Evolutionary conservation across 2,329 filamentous ascomycete genomes (phyloP).

Genomic region (Penicillium olsonii): DNA sequence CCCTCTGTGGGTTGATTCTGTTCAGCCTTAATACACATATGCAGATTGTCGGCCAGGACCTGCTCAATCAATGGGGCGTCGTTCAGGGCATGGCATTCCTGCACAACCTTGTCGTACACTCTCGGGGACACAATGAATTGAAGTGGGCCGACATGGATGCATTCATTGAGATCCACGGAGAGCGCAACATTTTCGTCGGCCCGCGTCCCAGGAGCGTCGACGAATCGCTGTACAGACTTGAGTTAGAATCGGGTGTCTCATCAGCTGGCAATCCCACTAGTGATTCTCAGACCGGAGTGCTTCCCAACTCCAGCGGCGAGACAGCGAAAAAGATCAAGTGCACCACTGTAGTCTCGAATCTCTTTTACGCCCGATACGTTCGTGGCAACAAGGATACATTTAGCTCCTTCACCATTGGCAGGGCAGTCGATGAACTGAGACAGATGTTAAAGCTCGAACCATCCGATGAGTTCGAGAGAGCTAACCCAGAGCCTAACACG

Average conservation of each 20-base stretch:
- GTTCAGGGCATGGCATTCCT: conserved; percentile 33
- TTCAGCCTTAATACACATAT: conserved; percentile 30
- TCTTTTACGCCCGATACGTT: conserved; percentile 25
- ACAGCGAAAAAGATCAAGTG: conserved; percentile 24
- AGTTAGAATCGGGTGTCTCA: conserved; percentile 30
- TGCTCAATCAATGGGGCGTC: conserved; percentile 31
- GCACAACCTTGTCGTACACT: conserved; percentile 25
- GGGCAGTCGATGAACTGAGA: no score
- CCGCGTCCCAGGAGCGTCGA: conserved; percentile 27
- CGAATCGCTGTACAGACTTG: conserved; percentile 30
- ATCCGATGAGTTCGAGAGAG: conserved; percentile 7
- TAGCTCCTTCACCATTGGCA: no score
- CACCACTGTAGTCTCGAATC: conserved; percentile 26
- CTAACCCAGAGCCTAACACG: background rate
- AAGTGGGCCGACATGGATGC: conserved; percentile 34
- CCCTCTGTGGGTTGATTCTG: conserved; percentile 27
- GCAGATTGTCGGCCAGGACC: conserved; percentile 26
- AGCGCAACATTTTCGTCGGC: conserved; percentile 33
- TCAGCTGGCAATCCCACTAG: conserved; percentile 29
- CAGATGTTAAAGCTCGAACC: conserved; percentile 8
- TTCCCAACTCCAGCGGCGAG: conserved; percentile 24
- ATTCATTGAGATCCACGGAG: conserved; percentile 33
- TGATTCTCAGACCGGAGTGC: conserved; percentile 21
- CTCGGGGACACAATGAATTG: conserved; percentile 16
- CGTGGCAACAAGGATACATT: conserved; percentile 7